Conservation (phyloP, 805 yeast species). For the Grigorovia humatica region DNA sequence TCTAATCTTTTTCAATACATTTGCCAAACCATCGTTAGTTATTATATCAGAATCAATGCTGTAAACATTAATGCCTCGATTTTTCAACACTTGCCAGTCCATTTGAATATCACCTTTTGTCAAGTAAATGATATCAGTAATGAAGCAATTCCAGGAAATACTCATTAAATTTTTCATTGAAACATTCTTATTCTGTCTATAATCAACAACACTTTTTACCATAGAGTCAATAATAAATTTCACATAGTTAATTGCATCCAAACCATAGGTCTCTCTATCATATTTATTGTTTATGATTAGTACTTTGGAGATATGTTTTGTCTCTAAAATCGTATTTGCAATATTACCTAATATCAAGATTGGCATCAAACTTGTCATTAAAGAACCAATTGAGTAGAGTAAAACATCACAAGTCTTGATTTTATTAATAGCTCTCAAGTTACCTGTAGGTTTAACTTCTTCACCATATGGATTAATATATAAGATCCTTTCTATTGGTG, state of each 20-base stretch:
- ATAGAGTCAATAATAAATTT: constrained; percentile 36
- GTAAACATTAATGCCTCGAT: constrained; percentile 38
- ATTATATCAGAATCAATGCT: constrained; percentile 18
- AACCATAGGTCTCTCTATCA: constrained; percentile 73
- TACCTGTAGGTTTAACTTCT: constrained; percentile 70
- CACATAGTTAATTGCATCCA: constrained; percentile 52
- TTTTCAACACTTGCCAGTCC: constrained; percentile 32
- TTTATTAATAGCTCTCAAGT: constrained; percentile 45
- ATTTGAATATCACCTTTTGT: constrained; percentile 41
- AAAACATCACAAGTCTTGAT: constrained; percentile 44
- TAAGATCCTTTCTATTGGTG: constrained; percentile 63
- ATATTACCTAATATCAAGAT: constrained; percentile 63
- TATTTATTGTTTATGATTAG: constrained; percentile 60
- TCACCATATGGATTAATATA: constrained; percentile 84
- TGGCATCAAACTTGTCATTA: constrained; percentile 82
- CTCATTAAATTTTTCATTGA: constrained; percentile 1
- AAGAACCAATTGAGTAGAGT: constrained; percentile 75
- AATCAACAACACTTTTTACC: constrained; percentile 14
- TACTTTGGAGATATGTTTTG: constrained; percentile 35
- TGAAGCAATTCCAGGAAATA: constrained; percentile 35
- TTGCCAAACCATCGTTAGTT: constrained; percentile 16
- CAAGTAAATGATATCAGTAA: constrained; percentile 57
- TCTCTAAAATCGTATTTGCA: constrained; percentile 44
- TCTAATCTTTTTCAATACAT: constrained; percentile 1
- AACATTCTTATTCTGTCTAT: constrained; percentile 16